phyloP scores from a whole-genome alignment of 2,329 filamentous ascomycete genomes.

The Paraphaeosphaeria sporulosa region DNA sequence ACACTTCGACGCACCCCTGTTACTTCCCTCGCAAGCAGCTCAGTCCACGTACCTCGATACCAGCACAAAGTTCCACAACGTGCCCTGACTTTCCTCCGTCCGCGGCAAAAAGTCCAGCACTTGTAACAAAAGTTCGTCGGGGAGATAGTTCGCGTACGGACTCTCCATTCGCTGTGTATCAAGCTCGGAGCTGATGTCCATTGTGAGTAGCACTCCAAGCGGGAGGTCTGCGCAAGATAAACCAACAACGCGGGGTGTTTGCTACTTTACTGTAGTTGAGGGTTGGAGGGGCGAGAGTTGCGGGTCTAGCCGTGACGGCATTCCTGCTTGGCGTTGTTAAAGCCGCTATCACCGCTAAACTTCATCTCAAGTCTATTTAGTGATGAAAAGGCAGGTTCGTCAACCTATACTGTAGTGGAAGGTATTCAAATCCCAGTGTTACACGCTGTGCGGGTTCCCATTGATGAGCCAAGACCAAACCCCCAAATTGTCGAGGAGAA shows the following conservation, averaged over 20 bases:
- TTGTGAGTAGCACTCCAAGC: background rate
- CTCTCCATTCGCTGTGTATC: background rate
- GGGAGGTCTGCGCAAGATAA: background rate
- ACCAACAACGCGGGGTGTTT: background rate
- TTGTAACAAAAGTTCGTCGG: conserved; percentile 62
- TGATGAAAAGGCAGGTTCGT: too few relatives aligned
- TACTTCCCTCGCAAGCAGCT: background rate
- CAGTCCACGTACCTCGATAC: conserved; percentile 35
- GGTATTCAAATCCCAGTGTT: too few relatives aligned
- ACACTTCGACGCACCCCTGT: background rate
- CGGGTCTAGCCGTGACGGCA: conserved; percentile 1
- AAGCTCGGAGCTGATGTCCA: background rate
- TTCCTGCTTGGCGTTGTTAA: background rate
- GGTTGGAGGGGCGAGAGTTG: background rate
- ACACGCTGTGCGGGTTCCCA: too few relatives aligned
- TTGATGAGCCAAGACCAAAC: too few relatives aligned
- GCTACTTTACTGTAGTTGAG: background rate
- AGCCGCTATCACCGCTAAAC: background rate
- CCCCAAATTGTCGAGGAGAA: too few relatives aligned
- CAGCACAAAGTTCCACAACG: conserved; percentile 61
- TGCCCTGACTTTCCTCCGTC: conserved; percentile 51
- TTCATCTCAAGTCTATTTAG: background rate
- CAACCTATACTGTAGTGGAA: too few relatives aligned
- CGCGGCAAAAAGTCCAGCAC: conserved; percentile 56
- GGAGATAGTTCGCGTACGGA: conserved; percentile 52